phyloP scores from a whole-genome alignment of 2,329 filamentous ascomycete species.

The Gaeumannomyces tritici region DNA sequence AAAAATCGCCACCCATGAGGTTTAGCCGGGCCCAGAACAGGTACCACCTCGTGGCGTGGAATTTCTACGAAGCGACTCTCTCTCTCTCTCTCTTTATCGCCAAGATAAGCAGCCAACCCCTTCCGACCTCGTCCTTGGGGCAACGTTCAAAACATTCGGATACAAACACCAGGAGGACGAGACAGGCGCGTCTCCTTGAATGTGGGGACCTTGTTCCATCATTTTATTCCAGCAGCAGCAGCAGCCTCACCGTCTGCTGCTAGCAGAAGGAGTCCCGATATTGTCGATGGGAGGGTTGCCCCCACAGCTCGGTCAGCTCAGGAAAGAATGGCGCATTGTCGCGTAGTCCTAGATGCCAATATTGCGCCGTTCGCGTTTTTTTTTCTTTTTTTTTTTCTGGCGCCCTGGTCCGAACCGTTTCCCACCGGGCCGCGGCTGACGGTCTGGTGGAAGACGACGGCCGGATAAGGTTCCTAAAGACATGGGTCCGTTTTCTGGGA shows the following conservation, averaged over 20 bases:
- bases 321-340: too few species aligned
- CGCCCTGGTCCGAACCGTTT: neutral
- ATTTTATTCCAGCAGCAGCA: too few species aligned
- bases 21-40: neutral
- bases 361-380: too few species aligned
- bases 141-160: neutral
- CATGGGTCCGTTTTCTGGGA: neutral
- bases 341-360: too few species aligned
- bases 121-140: neutral
- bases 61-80: neutral
- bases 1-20: neutral
- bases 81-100: too few species aligned
- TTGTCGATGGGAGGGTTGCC: too few species aligned
- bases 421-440: neutral
- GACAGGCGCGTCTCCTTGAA: neutral
- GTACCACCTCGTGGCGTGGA: too few species aligned
- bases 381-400: too few species aligned
- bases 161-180: neutral
- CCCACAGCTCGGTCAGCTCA: too few species aligned
- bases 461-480: neutral
- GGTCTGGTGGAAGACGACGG: neutral
- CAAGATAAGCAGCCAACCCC: neutral
- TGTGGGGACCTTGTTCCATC: neutral
- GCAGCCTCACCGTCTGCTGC: too few species aligned
- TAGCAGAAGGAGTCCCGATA: too few species aligned